Conservation (phyloP, 345 rosid species). For the Zanthoxylum bungeanum region DNA sequence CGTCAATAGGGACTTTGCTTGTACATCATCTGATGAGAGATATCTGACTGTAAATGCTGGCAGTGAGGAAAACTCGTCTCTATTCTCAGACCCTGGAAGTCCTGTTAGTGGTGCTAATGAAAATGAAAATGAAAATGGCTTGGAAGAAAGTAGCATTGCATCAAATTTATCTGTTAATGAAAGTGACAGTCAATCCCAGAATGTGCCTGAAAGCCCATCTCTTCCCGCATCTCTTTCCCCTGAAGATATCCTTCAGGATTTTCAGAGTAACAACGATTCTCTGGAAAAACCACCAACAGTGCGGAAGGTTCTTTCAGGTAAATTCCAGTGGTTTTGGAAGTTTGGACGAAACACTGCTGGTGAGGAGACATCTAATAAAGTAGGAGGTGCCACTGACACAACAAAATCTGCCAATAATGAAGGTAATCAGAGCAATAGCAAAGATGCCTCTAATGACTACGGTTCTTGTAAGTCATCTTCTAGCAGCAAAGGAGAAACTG, state of each 20-base stretch:
- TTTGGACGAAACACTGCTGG: conserved; percentile 54
- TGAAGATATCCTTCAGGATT: conserved; percentile 26
- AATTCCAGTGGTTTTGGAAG: conserved; percentile 94
- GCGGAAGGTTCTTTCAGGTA: conserved; percentile 56
- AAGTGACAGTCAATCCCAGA: conserved; percentile 36
- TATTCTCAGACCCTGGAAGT: conserved; percentile 51
- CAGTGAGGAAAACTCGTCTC: conserved; percentile 62
- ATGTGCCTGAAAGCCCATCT: conserved; percentile 36
- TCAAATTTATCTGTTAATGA: conserved; percentile 51
- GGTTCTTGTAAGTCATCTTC: conserved; percentile 31
- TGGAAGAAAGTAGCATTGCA: conserved; percentile 58
- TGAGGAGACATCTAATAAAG: conserved; percentile 48
- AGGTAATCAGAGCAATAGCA: conserved; percentile 24
- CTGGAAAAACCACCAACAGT: conserved; percentile 28
- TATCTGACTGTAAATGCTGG: conserved; percentile 34
- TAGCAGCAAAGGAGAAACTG: conserved; percentile 44
- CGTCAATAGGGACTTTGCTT: conserved; percentile 22
- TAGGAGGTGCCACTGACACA: conserved; percentile 25
- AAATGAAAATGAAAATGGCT: conserved; percentile 66
- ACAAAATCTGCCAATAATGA: conserved; percentile 32
- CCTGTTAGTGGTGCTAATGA: conserved; percentile 46
- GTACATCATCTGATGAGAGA: conserved; percentile 44
- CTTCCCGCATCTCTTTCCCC: conserved; percentile 58
- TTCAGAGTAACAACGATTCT: conserved; percentile 25
- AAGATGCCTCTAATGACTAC: conserved; percentile 29